A percentile compares a stretch with the other conserved stretches of the same genome.
Evolutionary conservation across 129 eudicot genomes (phyloP).

Genomic region (Flaveria ramosissima): DNA sequence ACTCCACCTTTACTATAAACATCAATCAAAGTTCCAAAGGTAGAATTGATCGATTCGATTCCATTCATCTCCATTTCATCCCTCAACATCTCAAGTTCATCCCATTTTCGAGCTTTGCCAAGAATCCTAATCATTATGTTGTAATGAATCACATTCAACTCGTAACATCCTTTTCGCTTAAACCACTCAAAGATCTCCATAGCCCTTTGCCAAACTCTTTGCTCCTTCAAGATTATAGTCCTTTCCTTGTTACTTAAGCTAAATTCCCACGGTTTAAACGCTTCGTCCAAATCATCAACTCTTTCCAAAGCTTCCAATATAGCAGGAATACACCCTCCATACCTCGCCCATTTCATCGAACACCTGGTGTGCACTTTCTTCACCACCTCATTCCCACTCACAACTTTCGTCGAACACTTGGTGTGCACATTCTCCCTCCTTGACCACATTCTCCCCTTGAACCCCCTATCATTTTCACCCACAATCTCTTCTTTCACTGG

Average conservation of each 20-base stretch:
- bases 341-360: conserved; percentile 68
- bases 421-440: conserved; percentile 10
- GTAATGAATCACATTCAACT: conserved; percentile 86
- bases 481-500: conserved; percentile 11
- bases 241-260: conserved; percentile 71
- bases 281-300: conserved; percentile 61
- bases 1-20: conserved; percentile 86
- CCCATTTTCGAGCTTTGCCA: conserved; percentile 68
- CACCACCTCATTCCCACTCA: conserved; percentile 7
- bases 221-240: conserved; percentile 92
- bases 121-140: conserved; percentile 76
- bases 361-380: conserved; percentile 40
- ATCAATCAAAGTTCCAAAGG: conserved; percentile 90
- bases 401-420: conserved; percentile 7
- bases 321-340: conserved; percentile 72
- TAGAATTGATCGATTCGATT: conserved; percentile 58
- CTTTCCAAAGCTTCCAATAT: conserved; percentile 65
- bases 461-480: conserved; percentile 1
- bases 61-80: conserved; percentile 61
- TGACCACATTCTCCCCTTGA: not conserved
- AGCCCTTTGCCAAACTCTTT: conserved; percentile 70
- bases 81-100: conserved; percentile 62
- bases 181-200: conserved; percentile 90
- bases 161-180: conserved; percentile 74
- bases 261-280: conserved; percentile 59